A percentile compares a stretch with the other conserved stretches of the same genome.
These are phyloP conservation scores for Daldinia childiae DNA, from an alignment of 495 filamentous ascomycete species.

Conservation along the genomic window DNA sequence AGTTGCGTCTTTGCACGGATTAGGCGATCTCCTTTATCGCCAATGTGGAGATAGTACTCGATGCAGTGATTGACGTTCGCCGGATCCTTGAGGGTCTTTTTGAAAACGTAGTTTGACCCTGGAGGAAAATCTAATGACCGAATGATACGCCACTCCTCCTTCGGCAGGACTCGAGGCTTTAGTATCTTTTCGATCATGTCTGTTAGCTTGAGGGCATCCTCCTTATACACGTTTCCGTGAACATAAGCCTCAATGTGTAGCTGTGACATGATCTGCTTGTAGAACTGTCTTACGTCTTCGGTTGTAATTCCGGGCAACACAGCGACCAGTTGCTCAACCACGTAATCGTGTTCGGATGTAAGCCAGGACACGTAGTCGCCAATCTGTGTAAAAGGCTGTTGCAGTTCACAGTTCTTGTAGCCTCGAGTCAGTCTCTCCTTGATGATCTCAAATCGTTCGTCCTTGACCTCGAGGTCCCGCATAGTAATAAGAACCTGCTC, in stretches of 20 bases:
- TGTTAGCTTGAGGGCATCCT: conserved; percentile 89
- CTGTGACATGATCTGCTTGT: conserved; percentile 81
- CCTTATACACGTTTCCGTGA: conserved; percentile 95
- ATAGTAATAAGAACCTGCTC: conserved; percentile 91
- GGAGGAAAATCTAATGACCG: conserved; percentile 80
- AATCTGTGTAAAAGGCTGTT: conserved; percentile 89
- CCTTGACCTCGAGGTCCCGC: conserved; percentile 81
- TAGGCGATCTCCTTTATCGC: conserved; percentile 70
- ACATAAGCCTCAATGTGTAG: conserved; percentile 87
- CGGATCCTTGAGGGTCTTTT: conserved; percentile 80
- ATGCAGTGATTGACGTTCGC: conserved; percentile 98
- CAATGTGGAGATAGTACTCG: conserved; percentile 86
- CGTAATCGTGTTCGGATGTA: conserved; percentile 75
- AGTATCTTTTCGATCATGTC: conserved; percentile 81
- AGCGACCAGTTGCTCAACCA: conserved; percentile 81
- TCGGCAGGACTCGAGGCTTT: conserved; percentile 77
- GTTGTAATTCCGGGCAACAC: conserved; percentile 79
- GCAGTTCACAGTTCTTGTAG: conserved; percentile 85
- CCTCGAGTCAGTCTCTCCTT: conserved; percentile 82
- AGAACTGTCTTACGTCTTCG: conserved; percentile 79
- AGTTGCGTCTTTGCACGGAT: conserved; percentile 81
- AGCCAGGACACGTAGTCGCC: conserved; percentile 86
- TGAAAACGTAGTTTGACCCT: conserved; percentile 84
- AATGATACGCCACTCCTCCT: conserved; percentile 80
- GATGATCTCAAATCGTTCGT: conserved; percentile 88